phyloP scores from a whole-genome alignment of 768 basidiomycete genomes.

The Exsudoporus frostii region DNA sequence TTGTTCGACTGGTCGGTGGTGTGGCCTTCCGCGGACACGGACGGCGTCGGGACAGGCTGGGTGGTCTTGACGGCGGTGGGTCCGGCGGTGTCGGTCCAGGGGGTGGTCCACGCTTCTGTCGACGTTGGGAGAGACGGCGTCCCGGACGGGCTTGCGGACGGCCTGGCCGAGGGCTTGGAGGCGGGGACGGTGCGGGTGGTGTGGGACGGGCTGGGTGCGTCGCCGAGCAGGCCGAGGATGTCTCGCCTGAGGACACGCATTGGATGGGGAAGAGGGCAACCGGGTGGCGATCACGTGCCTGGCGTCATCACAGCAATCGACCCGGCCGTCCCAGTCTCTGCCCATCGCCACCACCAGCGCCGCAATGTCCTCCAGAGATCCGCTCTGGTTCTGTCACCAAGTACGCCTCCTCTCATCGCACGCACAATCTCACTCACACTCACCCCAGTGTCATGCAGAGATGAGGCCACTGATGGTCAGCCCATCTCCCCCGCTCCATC shows the following conservation, averaged over 20 bases:
- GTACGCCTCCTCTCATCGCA: slow-evolving; percentile 31
- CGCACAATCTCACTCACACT: slow-evolving; percentile 10
- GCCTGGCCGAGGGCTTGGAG: background rate
- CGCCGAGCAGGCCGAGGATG: slow-evolving; percentile 18
- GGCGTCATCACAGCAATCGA: background rate
- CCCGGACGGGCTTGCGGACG: background rate
- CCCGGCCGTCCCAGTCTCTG: too few species aligned
- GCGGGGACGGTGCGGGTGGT: background rate
- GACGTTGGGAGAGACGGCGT: background rate
- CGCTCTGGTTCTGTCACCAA: slow-evolving; percentile 79
- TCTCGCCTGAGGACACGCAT: background rate
- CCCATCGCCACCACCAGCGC: slow-evolving; percentile 7
- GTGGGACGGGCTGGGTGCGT: background rate
- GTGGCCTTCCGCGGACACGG: slow-evolving; percentile 6
- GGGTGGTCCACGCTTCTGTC: background rate
- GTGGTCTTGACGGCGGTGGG: slow-evolving; percentile 1
- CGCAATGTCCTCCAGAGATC: slow-evolving; percentile 61
- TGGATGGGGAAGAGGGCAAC: too few species aligned
- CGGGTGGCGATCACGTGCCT: background rate
- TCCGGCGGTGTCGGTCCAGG: background rate
- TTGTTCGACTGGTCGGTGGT: slow-evolving; percentile 40
- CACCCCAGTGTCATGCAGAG: slow-evolving; percentile 73
- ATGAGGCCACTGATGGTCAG: slow-evolving; percentile 85
- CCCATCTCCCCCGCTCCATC: background rate
- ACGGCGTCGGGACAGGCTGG: background rate